Evolutionary conservation across 768 basidiomycete genomes (phyloP).

Genomic region (Rhizopogon vinicolor): DNA sequence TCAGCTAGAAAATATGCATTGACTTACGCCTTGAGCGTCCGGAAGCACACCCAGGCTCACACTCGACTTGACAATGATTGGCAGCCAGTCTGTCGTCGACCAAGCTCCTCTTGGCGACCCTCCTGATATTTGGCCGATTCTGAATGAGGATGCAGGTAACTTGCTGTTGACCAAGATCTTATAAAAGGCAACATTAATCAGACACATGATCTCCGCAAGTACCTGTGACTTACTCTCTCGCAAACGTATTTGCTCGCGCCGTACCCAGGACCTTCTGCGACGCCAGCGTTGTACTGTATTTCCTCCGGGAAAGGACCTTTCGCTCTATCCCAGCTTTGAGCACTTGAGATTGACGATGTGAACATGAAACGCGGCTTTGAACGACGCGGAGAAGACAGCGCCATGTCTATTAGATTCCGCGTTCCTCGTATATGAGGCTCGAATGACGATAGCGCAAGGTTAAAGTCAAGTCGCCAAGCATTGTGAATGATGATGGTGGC

Average conservation of each 20-base stretch:
- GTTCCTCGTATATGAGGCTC: constrained; percentile 42
- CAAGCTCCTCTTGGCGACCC: constrained; percentile 23
- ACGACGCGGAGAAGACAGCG: constrained; percentile 21
- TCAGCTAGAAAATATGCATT: not conserved
- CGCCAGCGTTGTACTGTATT: constrained; percentile 18
- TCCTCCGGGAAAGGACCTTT: constrained; percentile 27
- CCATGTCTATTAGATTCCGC: constrained; percentile 43
- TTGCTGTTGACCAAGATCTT: constrained; percentile 25
- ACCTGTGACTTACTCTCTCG: not conserved
- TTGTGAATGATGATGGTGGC: constrained; percentile 34
- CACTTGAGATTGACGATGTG: constrained; percentile 27
- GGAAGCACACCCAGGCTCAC: constrained; percentile 19
- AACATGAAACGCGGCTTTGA: constrained; percentile 29
- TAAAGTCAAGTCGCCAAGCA: constrained; percentile 46
- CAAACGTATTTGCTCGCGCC: constrained; percentile 27
- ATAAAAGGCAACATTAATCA: not conserved
- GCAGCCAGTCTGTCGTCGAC: constrained; percentile 30
- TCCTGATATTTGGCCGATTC: constrained; percentile 29
- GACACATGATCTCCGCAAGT: constrained; percentile 1
- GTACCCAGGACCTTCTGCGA: constrained; percentile 32
- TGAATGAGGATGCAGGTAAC: constrained; percentile 21
- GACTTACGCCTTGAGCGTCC: constrained; percentile 19
- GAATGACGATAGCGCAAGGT: constrained; percentile 42
- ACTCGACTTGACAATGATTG: constrained; percentile 27
- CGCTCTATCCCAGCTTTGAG: constrained; percentile 1